Percentiles rank a stretch among this genome's conserved stretches.
These are phyloP conservation scores for Wallacemonas rigidus DNA, from an alignment of 208 protist species.

Conservation along the genomic window DNA sequence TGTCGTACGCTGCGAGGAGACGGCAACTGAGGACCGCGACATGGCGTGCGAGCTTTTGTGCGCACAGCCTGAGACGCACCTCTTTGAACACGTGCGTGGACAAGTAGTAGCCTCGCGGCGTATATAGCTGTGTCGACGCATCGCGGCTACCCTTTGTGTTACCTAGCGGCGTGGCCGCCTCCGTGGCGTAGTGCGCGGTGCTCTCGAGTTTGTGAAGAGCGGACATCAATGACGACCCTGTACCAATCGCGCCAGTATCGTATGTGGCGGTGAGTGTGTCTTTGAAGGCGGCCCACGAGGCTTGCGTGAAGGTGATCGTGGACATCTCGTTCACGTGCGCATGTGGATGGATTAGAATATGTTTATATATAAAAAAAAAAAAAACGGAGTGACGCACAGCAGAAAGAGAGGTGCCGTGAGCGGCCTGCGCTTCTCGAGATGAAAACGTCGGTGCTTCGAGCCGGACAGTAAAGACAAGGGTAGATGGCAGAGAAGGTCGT, in stretches of 20 bases:
- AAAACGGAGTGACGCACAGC: no score
- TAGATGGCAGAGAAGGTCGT: no score
- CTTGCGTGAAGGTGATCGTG: slow-evolving; percentile 4
- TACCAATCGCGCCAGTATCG: not conserved
- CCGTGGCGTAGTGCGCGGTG: not conserved
- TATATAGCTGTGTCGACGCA: slow-evolving; percentile 45
- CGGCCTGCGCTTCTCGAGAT: no score
- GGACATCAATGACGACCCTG: not conserved
- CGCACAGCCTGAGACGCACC: slow-evolving; percentile 16
- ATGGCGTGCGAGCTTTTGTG: slow-evolving; percentile 1
- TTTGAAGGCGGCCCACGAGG: slow-evolving; percentile 5
- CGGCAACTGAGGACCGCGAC: slow-evolving; percentile 18
- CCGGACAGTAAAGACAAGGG: no score
- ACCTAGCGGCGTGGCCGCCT: not conserved
- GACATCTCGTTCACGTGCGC: not conserved
- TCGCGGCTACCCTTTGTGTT: not conserved
- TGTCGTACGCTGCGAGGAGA: slow-evolving; percentile 7
- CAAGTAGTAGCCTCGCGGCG: slow-evolving; percentile 34
- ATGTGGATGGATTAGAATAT: no score
- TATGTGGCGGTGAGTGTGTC: not conserved
- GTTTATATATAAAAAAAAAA: no score
- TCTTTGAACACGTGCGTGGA: slow-evolving; percentile 40
- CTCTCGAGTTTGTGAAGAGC: not conserved
- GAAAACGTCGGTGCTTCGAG: no score
- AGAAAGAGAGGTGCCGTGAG: no score